Percentiles rank a stretch among this genome's conserved stretches.
phyloP scores from a whole-genome alignment of 2,329 filamentous ascomycete species.

The Botrytis squamosa region DNA sequence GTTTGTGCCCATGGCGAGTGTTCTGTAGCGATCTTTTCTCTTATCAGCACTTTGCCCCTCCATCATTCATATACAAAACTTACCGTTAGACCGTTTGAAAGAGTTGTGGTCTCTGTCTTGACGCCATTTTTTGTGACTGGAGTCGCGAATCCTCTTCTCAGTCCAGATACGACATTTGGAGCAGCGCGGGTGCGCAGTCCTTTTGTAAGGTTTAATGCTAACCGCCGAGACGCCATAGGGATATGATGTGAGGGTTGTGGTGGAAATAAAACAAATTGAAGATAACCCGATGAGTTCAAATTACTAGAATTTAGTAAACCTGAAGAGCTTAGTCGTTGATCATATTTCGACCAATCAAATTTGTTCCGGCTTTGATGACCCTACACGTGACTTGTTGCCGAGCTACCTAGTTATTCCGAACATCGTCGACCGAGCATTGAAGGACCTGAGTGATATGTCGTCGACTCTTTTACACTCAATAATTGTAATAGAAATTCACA shows the following conservation, averaged over 20 bases:
- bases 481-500: slow-evolving; percentile 28
- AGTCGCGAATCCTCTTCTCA: slow-evolving; percentile 87
- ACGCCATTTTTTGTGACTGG: slow-evolving; percentile 66
- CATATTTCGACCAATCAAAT: slow-evolving; percentile 20
- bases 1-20: slow-evolving; percentile 98
- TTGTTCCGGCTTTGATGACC: slow-evolving; percentile 22
- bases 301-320: slow-evolving; percentile 23
- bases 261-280: slow-evolving; percentile 28
- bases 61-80: slow-evolving; percentile 17
- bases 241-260: slow-evolving; percentile 30
- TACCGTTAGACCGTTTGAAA: slow-evolving; percentile 97
- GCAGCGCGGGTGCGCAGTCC: slow-evolving; percentile 85
- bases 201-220: slow-evolving; percentile 91
- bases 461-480: slow-evolving; percentile 18
- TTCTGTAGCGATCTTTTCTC: slow-evolving; percentile 84
- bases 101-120: slow-evolving; percentile 93
- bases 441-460: slow-evolving; percentile 15
- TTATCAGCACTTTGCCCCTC: slow-evolving; percentile 37
- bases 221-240: slow-evolving; percentile 90
- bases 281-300: slow-evolving; percentile 21
- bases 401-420: slow-evolving; percentile 23
- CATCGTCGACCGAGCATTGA: slow-evolving; percentile 21
- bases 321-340: slow-evolving; percentile 22
- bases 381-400: slow-evolving; percentile 18
- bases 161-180: slow-evolving; percentile 71